Base-by-base conservation (phyloP, 345 rosid species). In the Lepidium aucheri region DNA sequence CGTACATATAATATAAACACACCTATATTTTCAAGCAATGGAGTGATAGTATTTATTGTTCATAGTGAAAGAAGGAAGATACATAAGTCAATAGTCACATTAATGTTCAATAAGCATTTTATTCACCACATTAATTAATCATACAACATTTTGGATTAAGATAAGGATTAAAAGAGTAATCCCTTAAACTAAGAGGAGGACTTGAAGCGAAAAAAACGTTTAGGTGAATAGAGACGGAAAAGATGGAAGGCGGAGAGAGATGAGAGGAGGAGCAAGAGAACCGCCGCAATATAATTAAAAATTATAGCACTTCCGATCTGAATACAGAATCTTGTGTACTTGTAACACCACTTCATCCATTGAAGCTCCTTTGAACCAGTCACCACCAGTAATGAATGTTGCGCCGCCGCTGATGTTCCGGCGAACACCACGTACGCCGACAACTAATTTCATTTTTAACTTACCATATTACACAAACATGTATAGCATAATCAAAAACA, bases 271-370 rank as follows among this genome's bases (percentile, higher is more conserved):
- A 20, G 44, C 84, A 85, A 67, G 2, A 83, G 65, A 38, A 54
- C 12, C 28, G 8, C 79, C 0, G 86, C 85, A 0, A 62, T 15
- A 28, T 66, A 80, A 63, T 80, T 76, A 33, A 78, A 77, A 46
- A 65, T 0, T 20, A 90, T 38, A 5, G 82, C 83, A 8, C 85
- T 84, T 1, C 90, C 95, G 0, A 77, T 63, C 68, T 84, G 92
- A 74, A 78, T 16, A 73, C 97, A 90, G 74, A 83, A 90, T 72
- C 85, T 82, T 8, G 84, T 79, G 67, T 49, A 90, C 45, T 66
- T 82, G 65, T 47, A 42, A 81, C 95, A 88, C 87, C 89, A 79
- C 53, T 83, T 82, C 84, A 77, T 68, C 97, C 97, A 90, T 42
- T 86, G 90, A 43, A 88, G 73, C 35, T 56, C 78, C 42, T 66